phyloP scores from a whole-genome alignment of 441 rosid species.

The Viola pubescens region DNA sequence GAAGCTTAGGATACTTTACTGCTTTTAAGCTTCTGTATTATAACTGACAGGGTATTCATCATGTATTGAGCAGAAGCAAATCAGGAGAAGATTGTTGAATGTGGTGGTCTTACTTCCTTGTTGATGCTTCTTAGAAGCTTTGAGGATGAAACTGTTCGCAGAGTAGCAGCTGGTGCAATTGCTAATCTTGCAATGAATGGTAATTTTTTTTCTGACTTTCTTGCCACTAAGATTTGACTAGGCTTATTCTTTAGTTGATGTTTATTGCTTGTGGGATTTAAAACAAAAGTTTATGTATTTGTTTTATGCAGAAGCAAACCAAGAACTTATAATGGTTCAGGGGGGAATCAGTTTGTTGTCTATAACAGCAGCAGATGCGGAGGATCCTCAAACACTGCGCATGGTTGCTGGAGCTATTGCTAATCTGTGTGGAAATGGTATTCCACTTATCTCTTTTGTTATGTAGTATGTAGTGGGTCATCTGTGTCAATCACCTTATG shows the following conservation, averaged over 20 bases:
- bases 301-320: conserved; percentile 62
- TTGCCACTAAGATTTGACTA: conserved; percentile 4
- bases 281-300: conserved; percentile 2
- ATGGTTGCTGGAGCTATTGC: conserved; percentile 99
- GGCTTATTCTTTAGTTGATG: not conserved
- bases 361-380: conserved; percentile 79
- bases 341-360: conserved; percentile 87
- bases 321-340: conserved; percentile 83
- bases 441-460: conserved; percentile 6
- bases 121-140: conserved; percentile 89
- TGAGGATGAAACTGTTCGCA: conserved; percentile 88
- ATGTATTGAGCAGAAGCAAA: conserved; percentile 57
- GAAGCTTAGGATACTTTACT: not conserved
- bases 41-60: conserved; percentile 8
- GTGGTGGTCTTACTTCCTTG: conserved; percentile 92
- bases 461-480: not conserved
- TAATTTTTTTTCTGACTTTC: conserved; percentile 22
- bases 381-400: conserved; percentile 91
- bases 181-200: conserved; percentile 99
- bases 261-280: not conserved
- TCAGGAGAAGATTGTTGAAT: conserved; percentile 91
- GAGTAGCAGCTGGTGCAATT: conserved; percentile 99
- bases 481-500: not conserved
- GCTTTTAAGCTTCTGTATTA: not conserved
- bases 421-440: conserved; percentile 97